Base-by-base conservation (phyloP, 2,329 filamentous ascomycete genomes). In the Anthostomella pinea region DNA sequence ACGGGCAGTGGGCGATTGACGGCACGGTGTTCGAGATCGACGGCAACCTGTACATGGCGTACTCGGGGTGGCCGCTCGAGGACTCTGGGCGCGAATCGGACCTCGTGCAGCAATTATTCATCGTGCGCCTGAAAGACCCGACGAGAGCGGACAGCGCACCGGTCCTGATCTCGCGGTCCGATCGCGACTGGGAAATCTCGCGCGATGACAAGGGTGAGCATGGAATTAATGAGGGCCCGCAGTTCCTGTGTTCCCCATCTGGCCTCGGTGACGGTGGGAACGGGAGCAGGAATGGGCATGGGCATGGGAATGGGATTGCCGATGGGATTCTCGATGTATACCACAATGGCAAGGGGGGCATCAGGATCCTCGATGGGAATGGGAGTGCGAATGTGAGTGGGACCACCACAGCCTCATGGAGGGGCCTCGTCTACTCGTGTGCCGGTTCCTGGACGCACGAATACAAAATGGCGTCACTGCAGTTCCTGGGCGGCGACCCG, bases 141-240 rank as follows among this genome's bases (percentile, higher is more conserved):
- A 49, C 34, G 2, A 51, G 36, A 6, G 54, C 53, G 3, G 43
- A 30, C 2, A 29, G 33, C 18, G 26, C 9, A 6, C 56, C 57
- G 5, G 39, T 50, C 1, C 31, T 44, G 4, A 52, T 60, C 10
- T 49, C 49, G 5, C 23, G 35, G 7, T 55, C 57, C 5, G 46
- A 53, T 11, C 41, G 52, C 14, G 22, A 45, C 5, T 60, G 58
- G 58, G 58, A 60, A 41, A 49, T 58, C 36, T 56, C 58, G 13
- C 48, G 36, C 15, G 56, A 56, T 34, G 37, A 22, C 15, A 43
- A 51, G 13, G 55, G 56, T n/a, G 47, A 45, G 4, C 55, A 60
- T 38, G 56, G 53, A 13, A 59, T 60, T 41, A 59, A 60, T 43
- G 58, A 60, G 41, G 58, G 58, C 0, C 58, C 58, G 36, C 57